A percentile compares a stretch with the other conserved stretches of the same genome.
These are phyloP conservation scores for Sarocladium brachiariae DNA, from an alignment of 2,329 filamentous ascomycete genomes.

Conservation along the genomic window DNA sequence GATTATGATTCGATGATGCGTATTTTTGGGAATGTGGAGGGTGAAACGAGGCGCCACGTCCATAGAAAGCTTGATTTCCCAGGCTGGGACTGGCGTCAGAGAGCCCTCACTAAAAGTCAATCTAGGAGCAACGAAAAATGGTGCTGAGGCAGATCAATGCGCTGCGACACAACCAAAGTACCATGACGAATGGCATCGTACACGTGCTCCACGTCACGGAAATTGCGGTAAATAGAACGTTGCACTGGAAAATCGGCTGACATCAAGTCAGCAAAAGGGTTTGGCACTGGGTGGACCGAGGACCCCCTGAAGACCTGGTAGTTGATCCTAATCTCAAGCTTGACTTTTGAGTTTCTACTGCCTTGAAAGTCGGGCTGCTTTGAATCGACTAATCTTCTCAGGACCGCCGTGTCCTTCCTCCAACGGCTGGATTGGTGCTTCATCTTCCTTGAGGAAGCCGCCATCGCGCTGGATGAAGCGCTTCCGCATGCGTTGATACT, in stretches of 20 bases:
- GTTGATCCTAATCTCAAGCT: not conserved
- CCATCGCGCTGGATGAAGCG: constrained; percentile 76
- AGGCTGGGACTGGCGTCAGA: constrained; percentile 46
- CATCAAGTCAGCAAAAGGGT: too few relatives aligned
- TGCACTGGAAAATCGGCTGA: too few relatives aligned
- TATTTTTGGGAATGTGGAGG: constrained; percentile 50
- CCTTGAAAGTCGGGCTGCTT: constrained; percentile 57
- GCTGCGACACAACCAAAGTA: constrained; percentile 38
- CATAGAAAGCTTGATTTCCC: constrained; percentile 25
- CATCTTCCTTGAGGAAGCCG: constrained; percentile 69
- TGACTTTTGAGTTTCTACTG: constrained; percentile 27
- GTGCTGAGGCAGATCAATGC: constrained; percentile 44
- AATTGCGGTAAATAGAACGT: not conserved
- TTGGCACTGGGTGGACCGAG: not conserved
- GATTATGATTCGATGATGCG: too few relatives aligned
- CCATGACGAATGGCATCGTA: not conserved
- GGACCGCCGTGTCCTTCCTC: constrained; percentile 59
- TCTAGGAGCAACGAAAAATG: constrained; percentile 51
- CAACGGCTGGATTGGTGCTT: constrained; percentile 59
- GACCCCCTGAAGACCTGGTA: not conserved
- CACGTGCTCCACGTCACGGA: constrained; percentile 4
- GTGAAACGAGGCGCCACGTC: constrained; percentile 57
- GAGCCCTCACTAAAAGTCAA: constrained; percentile 42
- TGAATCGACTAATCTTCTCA: constrained; percentile 65
- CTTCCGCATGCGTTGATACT: constrained; percentile 79